phyloP scores from a whole-genome alignment of 352 stramenopile genomes.

The Hyaloperonospora arabidopsidis region DNA sequence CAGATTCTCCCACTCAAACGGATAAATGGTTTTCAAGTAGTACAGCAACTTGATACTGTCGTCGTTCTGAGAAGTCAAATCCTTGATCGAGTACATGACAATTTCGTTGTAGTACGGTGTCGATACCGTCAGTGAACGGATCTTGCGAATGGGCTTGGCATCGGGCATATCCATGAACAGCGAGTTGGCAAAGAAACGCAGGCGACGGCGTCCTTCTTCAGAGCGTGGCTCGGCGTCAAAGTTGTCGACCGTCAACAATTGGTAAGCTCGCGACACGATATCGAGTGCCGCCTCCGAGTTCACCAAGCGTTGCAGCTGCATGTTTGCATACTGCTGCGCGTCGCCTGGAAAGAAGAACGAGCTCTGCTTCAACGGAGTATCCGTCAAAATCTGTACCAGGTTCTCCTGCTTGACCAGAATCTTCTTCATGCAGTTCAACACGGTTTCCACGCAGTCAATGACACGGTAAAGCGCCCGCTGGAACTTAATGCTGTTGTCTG shows the following conservation, averaged over 20 bases:
- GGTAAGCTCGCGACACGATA: slow-evolving; percentile 79
- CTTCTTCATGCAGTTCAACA: slow-evolving; percentile 82
- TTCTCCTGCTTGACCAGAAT: slow-evolving; percentile 80
- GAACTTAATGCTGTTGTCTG: slow-evolving; percentile 83
- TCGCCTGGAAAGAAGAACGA: slow-evolving; percentile 86
- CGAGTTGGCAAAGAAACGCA: slow-evolving; percentile 85
- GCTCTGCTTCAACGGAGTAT: slow-evolving; percentile 78
- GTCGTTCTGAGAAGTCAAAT: slow-evolving; percentile 76
- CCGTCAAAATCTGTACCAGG: slow-evolving; percentile 76
- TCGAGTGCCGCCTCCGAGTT: slow-evolving; percentile 77
- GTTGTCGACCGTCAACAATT: slow-evolving; percentile 84
- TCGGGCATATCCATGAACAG: slow-evolving; percentile 88
- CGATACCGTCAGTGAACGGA: slow-evolving; percentile 72
- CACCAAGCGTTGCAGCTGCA: slow-evolving; percentile 72
- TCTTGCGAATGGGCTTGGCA: slow-evolving; percentile 78
- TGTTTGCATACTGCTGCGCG: slow-evolving; percentile 72
- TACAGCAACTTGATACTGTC: slow-evolving; percentile 94
- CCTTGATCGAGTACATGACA: slow-evolving; percentile 86
- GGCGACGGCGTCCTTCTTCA: slow-evolving; percentile 72
- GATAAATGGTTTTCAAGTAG: slow-evolving; percentile 89
- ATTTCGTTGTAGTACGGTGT: slow-evolving; percentile 90
- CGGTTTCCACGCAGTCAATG: slow-evolving; percentile 76
- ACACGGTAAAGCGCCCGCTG: slow-evolving; percentile 76
- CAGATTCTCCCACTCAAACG: slow-evolving; percentile 82
- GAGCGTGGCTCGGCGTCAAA: slow-evolving; percentile 84